Evolutionary conservation across 768 basidiomycete genomes (phyloP).

Genomic region (Panaeolus cyanescens): DNA sequence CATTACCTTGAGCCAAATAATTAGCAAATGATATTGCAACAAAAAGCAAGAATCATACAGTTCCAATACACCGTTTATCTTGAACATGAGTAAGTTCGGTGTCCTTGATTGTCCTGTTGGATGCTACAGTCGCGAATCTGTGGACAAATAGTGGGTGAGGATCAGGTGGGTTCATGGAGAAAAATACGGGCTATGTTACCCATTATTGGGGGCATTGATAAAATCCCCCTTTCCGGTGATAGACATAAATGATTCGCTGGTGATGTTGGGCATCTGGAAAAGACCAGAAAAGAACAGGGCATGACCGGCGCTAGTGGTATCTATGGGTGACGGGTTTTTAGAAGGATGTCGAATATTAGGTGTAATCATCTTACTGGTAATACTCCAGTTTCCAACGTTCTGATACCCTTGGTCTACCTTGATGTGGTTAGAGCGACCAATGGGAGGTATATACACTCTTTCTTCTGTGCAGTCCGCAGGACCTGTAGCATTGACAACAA

Average conservation of each 20-base stretch:
- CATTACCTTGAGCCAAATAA: constrained; percentile 18
- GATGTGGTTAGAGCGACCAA: constrained; percentile 16
- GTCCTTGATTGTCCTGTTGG: constrained; percentile 22
- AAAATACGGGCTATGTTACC: constrained; percentile 9
- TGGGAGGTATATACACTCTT: constrained; percentile 21
- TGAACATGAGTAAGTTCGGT: constrained; percentile 18
- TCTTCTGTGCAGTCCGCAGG: constrained; percentile 18
- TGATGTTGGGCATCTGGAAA: constrained; percentile 26
- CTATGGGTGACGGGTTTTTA: constrained; percentile 8
- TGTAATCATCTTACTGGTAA: constrained; percentile 19
- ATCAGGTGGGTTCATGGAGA: neutral
- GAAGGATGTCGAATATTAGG: neutral
- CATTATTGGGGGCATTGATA: constrained; percentile 27
- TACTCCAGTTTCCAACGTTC: constrained; percentile 27
- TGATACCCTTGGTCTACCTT: constrained; percentile 25
- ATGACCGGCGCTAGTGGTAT: constrained; percentile 26
- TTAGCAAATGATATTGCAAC: neutral
- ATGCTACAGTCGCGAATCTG: constrained; percentile 22
- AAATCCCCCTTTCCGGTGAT: constrained; percentile 20
- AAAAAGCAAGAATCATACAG: constrained; percentile 12
- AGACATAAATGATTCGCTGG: constrained; percentile 9
- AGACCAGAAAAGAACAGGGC: constrained; percentile 23
- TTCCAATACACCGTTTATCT: constrained; percentile 25
- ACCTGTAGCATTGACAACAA: constrained; percentile 17
- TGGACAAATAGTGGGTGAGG: neutral